Conservation (phyloP, 768 basidiomycete species). For the Dioszegia hungarica region DNA sequence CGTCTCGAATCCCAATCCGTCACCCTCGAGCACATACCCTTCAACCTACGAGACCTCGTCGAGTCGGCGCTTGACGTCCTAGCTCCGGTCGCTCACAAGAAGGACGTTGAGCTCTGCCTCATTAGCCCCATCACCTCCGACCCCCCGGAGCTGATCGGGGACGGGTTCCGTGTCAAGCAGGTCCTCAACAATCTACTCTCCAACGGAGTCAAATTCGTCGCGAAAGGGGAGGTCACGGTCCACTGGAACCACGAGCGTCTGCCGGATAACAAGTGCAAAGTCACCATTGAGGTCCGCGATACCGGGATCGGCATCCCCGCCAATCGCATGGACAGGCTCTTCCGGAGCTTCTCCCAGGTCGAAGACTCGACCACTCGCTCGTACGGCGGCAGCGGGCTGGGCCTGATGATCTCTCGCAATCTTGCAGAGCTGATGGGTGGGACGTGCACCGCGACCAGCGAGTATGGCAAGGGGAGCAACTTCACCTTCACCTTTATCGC, state of each 20-base stretch:
- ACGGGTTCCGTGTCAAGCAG: conserved; percentile 40
- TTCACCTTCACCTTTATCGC: conserved; percentile 37
- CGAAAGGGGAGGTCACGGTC: conserved; percentile 25
- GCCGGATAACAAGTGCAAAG: conserved; percentile 6
- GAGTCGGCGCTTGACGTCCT: conserved; percentile 36
- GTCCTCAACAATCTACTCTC: conserved; percentile 30
- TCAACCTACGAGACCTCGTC: conserved; percentile 34
- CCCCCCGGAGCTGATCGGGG: conserved; percentile 33
- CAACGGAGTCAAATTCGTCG: conserved; percentile 43
- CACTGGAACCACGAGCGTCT: conserved; percentile 17
- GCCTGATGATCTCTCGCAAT: conserved; percentile 36
- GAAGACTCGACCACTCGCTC: conserved; percentile 35
- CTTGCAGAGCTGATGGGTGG: conserved; percentile 37
- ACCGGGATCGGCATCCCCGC: conserved; percentile 42
- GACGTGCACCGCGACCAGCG: conserved; percentile 29
- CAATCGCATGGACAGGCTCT: conserved; percentile 35
- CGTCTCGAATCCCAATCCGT: conserved; percentile 29
- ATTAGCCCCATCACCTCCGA: conserved; percentile 23
- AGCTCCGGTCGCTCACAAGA: conserved; percentile 29
- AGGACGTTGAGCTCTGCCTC: conserved; percentile 36
- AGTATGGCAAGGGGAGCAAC: conserved; percentile 33
- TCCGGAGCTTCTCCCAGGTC: conserved; percentile 38
- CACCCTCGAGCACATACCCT: conserved; percentile 34
- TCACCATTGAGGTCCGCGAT: conserved; percentile 27
- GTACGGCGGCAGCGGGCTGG: conserved; percentile 39